A percentile compares a stretch with the other conserved stretches of the same genome.
Conservation (phyloP, 768 basidiomycete species). For the Tylopilus intermedius region DNA sequence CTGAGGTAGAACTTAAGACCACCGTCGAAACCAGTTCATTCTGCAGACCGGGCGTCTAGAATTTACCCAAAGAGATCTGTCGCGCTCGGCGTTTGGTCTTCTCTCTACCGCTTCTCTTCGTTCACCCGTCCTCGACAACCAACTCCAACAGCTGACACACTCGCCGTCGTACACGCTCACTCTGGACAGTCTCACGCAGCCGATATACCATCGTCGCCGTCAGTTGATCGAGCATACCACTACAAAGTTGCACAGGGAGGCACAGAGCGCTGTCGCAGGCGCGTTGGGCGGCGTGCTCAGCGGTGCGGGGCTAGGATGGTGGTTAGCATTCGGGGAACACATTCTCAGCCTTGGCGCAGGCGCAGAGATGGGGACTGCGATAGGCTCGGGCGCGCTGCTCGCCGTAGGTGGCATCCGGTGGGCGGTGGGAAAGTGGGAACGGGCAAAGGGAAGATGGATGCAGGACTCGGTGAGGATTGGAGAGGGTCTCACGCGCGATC, state of each 20-base stretch:
- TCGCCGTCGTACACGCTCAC: conserved; percentile 44
- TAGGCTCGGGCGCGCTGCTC: conserved; percentile 54
- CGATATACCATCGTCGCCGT: conserved; percentile 46
- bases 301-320: conserved; percentile 58
- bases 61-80: conserved; percentile 40
- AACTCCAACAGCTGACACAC: conserved; percentile 46
- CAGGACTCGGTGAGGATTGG: conserved; percentile 60
- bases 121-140: conserved; percentile 57
- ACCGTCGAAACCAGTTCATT: conserved; percentile 42
- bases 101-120: conserved; percentile 35
- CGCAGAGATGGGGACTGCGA: conserved; percentile 51
- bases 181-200: conserved; percentile 43
- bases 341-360: conserved; percentile 33
- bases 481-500: conserved; percentile 59
- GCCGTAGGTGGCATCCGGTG: conserved; percentile 51
- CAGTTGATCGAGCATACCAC: conserved; percentile 57
- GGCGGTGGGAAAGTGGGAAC: conserved; percentile 65
- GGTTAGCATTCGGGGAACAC: conserved; percentile 36
- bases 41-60: conserved; percentile 60
- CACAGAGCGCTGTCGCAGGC: conserved; percentile 51
- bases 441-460: conserved; percentile 62
- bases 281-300: conserved; percentile 45
- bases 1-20: neutral
- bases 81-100: conserved; percentile 38
- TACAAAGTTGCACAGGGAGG: conserved; percentile 55